A percentile compares a stretch with the other conserved stretches of the same genome.
Evolutionary conservation across 2,329 filamentous ascomycete species (phyloP).

Genomic region (Fusarium proliferatum): DNA sequence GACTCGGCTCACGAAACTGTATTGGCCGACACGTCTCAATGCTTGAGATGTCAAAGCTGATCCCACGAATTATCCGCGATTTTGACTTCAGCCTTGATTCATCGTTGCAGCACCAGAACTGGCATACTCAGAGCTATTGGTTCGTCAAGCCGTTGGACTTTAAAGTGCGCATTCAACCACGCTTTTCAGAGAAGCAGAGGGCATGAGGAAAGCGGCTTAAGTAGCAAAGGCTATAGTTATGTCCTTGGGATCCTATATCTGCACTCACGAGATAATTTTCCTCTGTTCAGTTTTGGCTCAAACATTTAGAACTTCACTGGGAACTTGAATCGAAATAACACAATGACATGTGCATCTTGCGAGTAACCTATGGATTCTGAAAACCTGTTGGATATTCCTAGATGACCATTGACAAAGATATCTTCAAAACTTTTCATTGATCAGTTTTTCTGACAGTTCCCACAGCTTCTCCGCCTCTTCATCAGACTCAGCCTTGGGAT

Average conservation of each 20-base stretch:
- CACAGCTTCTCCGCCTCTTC: neutral
- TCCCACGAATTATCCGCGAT: conserved; percentile 35
- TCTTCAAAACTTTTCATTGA: neutral
- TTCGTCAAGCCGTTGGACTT: conserved; percentile 36
- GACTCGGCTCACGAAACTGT: conserved; percentile 37
- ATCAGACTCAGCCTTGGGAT: neutral
- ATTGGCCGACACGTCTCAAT: conserved; percentile 41
- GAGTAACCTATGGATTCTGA: rapidly evolving
- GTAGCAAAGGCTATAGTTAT: neutral
- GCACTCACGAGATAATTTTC: rapidly evolving
- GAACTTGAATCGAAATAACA: rapidly evolving
- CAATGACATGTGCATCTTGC: rapidly evolving
- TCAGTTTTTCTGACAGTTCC: neutral
- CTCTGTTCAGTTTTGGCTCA: too few relatives aligned
- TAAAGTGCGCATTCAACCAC: neutral
- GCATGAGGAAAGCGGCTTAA: rapidly evolving
- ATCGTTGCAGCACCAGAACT: neutral
- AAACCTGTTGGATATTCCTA: rapidly evolving
- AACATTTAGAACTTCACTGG: too few relatives aligned
- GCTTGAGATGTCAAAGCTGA: conserved; percentile 42
- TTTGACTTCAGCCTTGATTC: conserved; percentile 34
- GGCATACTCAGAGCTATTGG: conserved; percentile 32
- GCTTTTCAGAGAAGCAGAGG: neutral
- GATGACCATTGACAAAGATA: rapidly evolving
- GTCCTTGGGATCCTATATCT: rapidly evolving